Evolutionary conservation across 2,329 filamentous ascomycete genomes (phyloP).

Genomic region (Celoporthe dispersa): DNA sequence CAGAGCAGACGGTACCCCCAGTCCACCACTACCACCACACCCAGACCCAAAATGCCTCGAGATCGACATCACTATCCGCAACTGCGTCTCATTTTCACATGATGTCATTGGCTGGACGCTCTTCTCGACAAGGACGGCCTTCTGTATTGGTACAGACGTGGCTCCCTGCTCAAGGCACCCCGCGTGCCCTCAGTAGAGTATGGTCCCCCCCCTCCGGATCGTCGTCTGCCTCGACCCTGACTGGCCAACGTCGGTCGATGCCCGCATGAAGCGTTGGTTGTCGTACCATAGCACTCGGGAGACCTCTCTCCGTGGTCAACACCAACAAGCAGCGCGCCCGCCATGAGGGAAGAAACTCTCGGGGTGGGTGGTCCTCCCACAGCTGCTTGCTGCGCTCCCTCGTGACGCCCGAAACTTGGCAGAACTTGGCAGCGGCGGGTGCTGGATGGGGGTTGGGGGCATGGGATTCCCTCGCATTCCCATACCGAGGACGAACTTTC

Average conservation of each 20-base stretch:
- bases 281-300: background rate
- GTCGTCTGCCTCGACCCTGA: background rate
- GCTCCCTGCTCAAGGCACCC: background rate
- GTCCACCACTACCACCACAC: background rate
- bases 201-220: background rate
- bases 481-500: conserved; percentile 1
- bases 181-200: background rate
- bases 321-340: background rate
- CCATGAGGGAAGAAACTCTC: background rate
- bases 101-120: conserved; percentile 34
- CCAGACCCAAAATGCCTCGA: conserved; percentile 15
- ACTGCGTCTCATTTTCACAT: conserved; percentile 29
- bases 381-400: background rate
- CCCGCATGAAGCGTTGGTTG: background rate
- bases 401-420: conserved; percentile 17
- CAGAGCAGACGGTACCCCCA: background rate
- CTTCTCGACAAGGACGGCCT: conserved; percentile 13
- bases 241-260: background rate
- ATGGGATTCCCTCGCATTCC: conserved; percentile 7
- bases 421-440: conserved; percentile 23
- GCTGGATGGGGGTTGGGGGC: conserved; percentile 14
- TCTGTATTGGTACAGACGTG: conserved; percentile 8
- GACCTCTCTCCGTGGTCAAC: background rate
- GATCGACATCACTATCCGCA: conserved; percentile 27
- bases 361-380: background rate